Evolutionary conservation across 2,329 filamentous ascomycete species (phyloP).

Genomic region (Sarocladiaceae sp.): DNA sequence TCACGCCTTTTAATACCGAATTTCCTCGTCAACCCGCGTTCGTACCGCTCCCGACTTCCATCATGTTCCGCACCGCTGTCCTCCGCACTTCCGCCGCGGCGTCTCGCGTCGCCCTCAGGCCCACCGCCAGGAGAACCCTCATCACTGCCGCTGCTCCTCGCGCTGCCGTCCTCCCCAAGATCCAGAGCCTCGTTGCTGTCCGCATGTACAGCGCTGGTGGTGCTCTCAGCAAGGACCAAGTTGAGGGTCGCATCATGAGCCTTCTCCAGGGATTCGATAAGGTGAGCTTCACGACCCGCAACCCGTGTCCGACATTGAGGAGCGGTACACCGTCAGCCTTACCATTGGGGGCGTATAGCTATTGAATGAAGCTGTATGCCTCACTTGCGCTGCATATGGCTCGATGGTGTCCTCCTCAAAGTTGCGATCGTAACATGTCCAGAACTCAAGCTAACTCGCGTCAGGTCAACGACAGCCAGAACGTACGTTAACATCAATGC

Average conservation of each 20-base stretch:
- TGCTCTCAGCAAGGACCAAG: constrained; percentile 75
- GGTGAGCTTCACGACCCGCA: constrained; percentile 39
- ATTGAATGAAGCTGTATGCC: background rate
- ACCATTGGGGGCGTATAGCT: too few relatives aligned
- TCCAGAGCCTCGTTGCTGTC: constrained; percentile 62
- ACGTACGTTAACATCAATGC: constrained; percentile 42
- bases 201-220: constrained; percentile 84
- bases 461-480: constrained; percentile 64
- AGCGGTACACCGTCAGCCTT: too few relatives aligned
- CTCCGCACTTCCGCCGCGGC: constrained; percentile 68
- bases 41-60: constrained; percentile 11
- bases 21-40: background rate
- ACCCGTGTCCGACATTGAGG: background rate
- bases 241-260: constrained; percentile 88
- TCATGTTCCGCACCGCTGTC: constrained; percentile 86
- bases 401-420: too few relatives aligned
- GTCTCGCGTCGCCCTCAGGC: constrained; percentile 43
- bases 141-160: constrained; percentile 40
- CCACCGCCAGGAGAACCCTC: constrained; percentile 33
- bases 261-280: constrained; percentile 97
- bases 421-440: background rate
- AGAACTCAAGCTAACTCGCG: constrained; percentile 12
- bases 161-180: constrained; percentile 54
- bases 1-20: too few relatives aligned
- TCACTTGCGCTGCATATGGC: background rate